Base-by-base conservation (phyloP, 257 asterid genomes). In the Anisodus acutangulus region DNA sequence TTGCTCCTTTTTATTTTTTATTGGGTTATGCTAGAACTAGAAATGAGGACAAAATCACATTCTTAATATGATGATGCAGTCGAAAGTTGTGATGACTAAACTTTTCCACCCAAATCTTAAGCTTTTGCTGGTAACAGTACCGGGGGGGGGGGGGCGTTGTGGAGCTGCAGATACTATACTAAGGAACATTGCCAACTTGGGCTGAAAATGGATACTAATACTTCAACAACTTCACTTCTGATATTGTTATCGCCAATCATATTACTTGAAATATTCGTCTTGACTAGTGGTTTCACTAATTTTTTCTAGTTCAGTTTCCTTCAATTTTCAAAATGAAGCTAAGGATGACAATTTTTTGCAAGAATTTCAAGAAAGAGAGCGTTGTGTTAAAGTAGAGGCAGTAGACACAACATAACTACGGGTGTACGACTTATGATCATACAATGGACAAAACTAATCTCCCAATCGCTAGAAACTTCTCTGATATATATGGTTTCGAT, bases 121-220 rank as follows among this genome's bases (percentile, higher is more conserved):
- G 83, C 83, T 88, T 79, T 57, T 86, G 80, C 41, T 67, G 12
- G 87, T 84, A 2, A 88, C 26, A 0, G 26, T 22, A 22, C 26
- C 26, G 0, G 26, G 26, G 26, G 26, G 26, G 26, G 26, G 26
- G 26, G 26, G 26, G 84, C 63, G 88, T 86, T 31, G 10, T 72
- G 82, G 5, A 87, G 90, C 57, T 83, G 90, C 85, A 81, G 88
- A 85, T 83, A 88, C 63, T 85, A 85, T 79, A 86, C 66, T 6
- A n/a, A 59, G 4, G 5, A 59, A 10, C 35, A 31, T 31, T 31
- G 35, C 2, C 35, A 31, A 31, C 35, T 31, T 31, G 35, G 35
- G 35, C 35, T 31, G 35, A 31, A 31, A 31, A 31, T 31, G 35
- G 35, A 1, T 31, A 31, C 35, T 31, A 31, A 31, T 31, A 31